Base-by-base conservation (phyloP, 805 yeast species). In the Debaryomyces castellii region DNA sequence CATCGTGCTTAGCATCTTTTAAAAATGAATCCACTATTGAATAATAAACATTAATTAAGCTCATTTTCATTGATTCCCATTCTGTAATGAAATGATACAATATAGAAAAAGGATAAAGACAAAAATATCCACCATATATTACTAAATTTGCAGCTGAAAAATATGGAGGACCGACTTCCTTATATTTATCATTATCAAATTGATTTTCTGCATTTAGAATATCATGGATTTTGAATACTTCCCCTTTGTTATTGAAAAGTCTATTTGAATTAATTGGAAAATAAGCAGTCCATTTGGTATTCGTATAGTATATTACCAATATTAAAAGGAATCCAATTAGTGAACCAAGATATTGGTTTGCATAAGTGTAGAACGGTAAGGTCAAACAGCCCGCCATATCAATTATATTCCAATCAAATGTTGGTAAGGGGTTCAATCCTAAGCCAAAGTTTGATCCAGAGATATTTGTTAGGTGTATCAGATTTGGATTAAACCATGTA, bases 91-190 rank as follows among this genome's bases (percentile, higher is more conserved):
- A 53, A 20, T 80, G 74, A 55, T 79, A 79, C 0, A 76, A 58
- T 17, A 82, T 72, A 17, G 80, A 71, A 52, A 82, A 75, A 4
- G 87, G 84, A 52, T 80, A 80, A 40, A 77, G 59, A 32, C 78
- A 77, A 59, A 80, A 81, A 55, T 69, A 74, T 0, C 82, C 76
- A 16, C 87, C 86, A 54, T 81, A 82, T 17, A 72, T 60, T 8
- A 83, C 78, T 48, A 82, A 62, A 57, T 79, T 79, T 1, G 82
- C 87, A 5, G 89, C 87, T 23, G 80, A 58, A 55, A 80, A 82
- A 60, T 76, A 83, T 7, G 89, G 89, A 7, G 87, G 84, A 1
- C 87, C 85, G 50, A 81, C 77, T n/a, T 60, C 48, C 45, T 69
- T 66, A 57, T 82, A 82, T 52, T 74, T 76, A 2, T 52, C 58